Percentiles rank a stretch among this genome's conserved stretches.
Conservation (phyloP, 495 filamentous ascomycete species). For the Pseudevernia furfuracea region DNA sequence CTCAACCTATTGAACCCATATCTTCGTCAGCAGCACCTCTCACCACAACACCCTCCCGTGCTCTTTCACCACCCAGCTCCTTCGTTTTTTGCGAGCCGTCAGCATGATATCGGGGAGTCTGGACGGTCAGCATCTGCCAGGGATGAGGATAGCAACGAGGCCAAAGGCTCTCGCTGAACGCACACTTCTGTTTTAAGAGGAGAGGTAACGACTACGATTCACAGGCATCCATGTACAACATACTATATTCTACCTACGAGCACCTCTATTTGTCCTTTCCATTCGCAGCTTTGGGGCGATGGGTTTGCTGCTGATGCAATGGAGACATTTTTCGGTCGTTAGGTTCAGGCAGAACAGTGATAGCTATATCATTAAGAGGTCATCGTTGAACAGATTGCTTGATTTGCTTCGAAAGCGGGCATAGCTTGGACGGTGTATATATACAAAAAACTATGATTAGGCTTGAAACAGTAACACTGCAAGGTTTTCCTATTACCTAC, state of each 20-base stretch:
- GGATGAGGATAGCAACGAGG: neutral
- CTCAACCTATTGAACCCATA: slow-evolving; percentile 36
- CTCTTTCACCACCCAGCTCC: slow-evolving; percentile 2
- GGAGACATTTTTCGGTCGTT: neutral
- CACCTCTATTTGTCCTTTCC: neutral
- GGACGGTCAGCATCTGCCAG: neutral
- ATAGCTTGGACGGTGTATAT: neutral
- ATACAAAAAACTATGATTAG: neutral
- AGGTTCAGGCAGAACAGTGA: neutral
- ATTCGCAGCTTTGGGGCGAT: neutral
- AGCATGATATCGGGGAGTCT: neutral
- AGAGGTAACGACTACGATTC: neutral
- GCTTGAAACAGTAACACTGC: neutral
- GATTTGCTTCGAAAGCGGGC: slow-evolving; percentile 3
- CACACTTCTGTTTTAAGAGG: neutral
- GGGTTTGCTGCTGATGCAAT: neutral
- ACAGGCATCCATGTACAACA: neutral
- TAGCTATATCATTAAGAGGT: neutral
- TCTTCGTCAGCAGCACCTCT: slow-evolving; percentile 15
- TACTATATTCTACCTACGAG: neutral
- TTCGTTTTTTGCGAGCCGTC: neutral
- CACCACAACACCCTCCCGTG: neutral
- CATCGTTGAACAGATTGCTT: neutral
- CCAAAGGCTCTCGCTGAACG: neutral
- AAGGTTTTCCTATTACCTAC: neutral